Conservation (phyloP, 2,329 filamentous ascomycete species). For the Fusarium sarcochroum region DNA sequence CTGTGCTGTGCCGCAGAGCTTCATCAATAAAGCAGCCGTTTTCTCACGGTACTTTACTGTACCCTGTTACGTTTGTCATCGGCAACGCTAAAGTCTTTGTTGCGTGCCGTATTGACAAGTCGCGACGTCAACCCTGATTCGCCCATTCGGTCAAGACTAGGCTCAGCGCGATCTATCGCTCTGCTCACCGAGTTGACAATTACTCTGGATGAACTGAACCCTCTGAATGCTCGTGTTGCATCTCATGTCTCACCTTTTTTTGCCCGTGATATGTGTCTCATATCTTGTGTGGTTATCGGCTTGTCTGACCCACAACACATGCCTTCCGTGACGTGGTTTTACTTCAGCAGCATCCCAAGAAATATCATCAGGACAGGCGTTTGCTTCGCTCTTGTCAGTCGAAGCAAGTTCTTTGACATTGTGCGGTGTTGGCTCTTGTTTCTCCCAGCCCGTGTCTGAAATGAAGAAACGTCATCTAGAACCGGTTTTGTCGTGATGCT, state of each 20-base stretch:
- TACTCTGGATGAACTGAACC: constrained; percentile 16
- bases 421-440: constrained; percentile 7
- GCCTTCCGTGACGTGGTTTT: constrained; percentile 30
- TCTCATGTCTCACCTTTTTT: constrained; percentile 37
- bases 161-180: constrained; percentile 5
- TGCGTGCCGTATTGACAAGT: constrained; percentile 5
- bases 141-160: constrained; percentile 20
- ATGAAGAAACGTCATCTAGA: constrained; percentile 18
- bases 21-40: constrained; percentile 1
- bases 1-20: constrained; percentile 30
- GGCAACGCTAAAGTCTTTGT: neutral
- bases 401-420: neutral
- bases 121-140: constrained; percentile 3
- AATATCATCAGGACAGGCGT: neutral
- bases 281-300: constrained; percentile 25
- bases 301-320: constrained; percentile 41
- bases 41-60: constrained; percentile 3
- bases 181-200: constrained; percentile 26
- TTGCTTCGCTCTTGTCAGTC: constrained; percentile 7
- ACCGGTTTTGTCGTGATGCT: constrained; percentile 4
- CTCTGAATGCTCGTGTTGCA: constrained; percentile 29
- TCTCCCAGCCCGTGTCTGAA: constrained; percentile 19
- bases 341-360: constrained; percentile 26
- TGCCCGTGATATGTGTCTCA: constrained; percentile 41
- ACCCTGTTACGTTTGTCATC: neutral